Evolutionary conservation across 768 basidiomycete genomes (phyloP), one percentile per base, ranked within the genome.

Genomic region (Kondoa subrosea): DNA sequence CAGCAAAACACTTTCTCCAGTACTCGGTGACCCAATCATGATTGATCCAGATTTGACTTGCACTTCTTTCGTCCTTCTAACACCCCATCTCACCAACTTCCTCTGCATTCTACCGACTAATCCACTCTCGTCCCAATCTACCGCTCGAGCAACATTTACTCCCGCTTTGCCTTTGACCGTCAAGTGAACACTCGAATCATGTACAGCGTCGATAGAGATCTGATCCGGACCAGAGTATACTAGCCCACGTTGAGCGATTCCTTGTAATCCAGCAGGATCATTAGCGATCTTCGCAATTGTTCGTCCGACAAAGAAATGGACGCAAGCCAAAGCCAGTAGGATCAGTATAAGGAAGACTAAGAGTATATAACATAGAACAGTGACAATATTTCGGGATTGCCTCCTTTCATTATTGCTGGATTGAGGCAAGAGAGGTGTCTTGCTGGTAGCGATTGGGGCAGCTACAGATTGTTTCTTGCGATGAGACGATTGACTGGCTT

Each of bases 301-400:
- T 32, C 61, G 61, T 27, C 61, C 61, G 26, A 63, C 30, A 16
- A 32, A 17, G 61, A 63, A 29, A 32, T 63, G 61, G 8, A 63
- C 30, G 26, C 8, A 3, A 3, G 61, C 61, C 61, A 63, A 32
- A 8, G 26, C 15, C 29, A 63, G 8, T 12, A 63, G 61, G 26
- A 32, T 33, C 15, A 63, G 16, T 21, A 32, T 15, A 32, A 63
- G 16, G 29, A 63, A 27, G 61, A 27, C 16, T 12, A 63, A 33
- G 8, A 63, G 27, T 3, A 8, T n/a, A 63, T 30, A 63, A 32
- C 61, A 63, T 68, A 61, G 65, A 66, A 56, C 63, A 59, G 57
- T 3, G 29, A 25, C 58, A 25, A 50, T 21, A 50, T 8, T 50
- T 21, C 12, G 21, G 21, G 40, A 21, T 50, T 21, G 8, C 40